Evolutionary conservation across 2,329 filamentous ascomycete species (phyloP), one percentile per base, ranked within the genome.

Genomic region (Fusarium sp.): DNA sequence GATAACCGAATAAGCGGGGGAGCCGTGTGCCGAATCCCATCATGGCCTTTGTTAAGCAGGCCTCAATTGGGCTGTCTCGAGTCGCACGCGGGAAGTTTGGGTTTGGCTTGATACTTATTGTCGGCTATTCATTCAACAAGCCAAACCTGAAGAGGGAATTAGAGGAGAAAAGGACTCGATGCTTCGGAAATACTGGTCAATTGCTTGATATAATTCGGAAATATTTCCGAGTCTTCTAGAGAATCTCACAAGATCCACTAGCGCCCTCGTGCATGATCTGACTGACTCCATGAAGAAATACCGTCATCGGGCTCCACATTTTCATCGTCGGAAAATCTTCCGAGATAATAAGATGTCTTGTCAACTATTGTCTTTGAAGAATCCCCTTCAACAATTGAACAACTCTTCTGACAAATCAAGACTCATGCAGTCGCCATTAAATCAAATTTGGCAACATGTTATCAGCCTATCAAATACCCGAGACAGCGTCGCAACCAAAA

Each of bases 1-100:
- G 19, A 54, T 54, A 53, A 43, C 64, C 65, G 65, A 68, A 33
- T 56, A 68, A 68, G 65, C 65, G 65, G 64, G 64, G 65, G 42
- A 69, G 66, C 33, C 23, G 16, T 25, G 56, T 54, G 64, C 65
- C 65, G 65, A 47, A 63, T 63, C 56, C 56, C 35, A 69, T 32
- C n/a, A 47, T 23, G 33, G 25, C 47, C 56, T 35, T 68, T 46
- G 38, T 49, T 47, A 54, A 49, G 42, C 33, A 25, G 16, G 16
- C 28, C 35, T 54, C 42, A 4, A 68, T 68, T 68, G 65, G 65
- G n/a, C 49, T 19, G 42, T 16, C 35, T 63, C 6, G 32, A 43
- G 56, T 37, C 15, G 30, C n/a, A 25, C 56, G 52, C 19, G 32
- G 15, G 56, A 32, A 37, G 56, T 50, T 59, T 59, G 56, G 56